Evolutionary conservation across 805 yeast genomes (phyloP).

Genomic region (Naumovozyma baii): DNA sequence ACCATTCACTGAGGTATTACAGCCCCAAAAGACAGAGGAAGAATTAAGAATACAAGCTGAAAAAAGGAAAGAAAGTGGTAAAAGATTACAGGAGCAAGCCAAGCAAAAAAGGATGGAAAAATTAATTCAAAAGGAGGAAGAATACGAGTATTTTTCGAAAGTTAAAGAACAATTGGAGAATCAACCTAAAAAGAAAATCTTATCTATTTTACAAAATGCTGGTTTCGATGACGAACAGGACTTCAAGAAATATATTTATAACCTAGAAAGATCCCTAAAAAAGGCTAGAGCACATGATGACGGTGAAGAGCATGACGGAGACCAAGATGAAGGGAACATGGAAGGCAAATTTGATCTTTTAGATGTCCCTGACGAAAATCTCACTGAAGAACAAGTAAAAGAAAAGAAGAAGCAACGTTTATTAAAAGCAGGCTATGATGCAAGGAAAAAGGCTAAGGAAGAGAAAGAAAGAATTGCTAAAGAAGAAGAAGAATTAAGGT

Average conservation of each 20-base stretch:
- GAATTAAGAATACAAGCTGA: slow-evolving; percentile 71
- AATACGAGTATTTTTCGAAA: slow-evolving; percentile 57
- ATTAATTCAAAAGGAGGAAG: slow-evolving; percentile 69
- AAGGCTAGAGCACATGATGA: slow-evolving; percentile 55
- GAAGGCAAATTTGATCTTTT: slow-evolving; percentile 57
- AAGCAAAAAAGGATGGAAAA: slow-evolving; percentile 75
- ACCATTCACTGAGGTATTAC: slow-evolving; percentile 58
- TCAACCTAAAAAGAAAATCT: slow-evolving; percentile 44
- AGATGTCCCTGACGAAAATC: slow-evolving; percentile 75
- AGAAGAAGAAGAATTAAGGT: slow-evolving; percentile 48
- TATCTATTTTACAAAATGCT: slow-evolving; percentile 51
- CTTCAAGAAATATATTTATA: slow-evolving; percentile 53
- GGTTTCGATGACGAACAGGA: slow-evolving; percentile 72
- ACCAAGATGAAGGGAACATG: slow-evolving; percentile 27
- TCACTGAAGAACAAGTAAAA: slow-evolving; percentile 67
- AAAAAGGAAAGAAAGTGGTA: slow-evolving; percentile 75
- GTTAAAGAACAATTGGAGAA: slow-evolving; percentile 43
- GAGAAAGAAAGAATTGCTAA: slow-evolving; percentile 63
- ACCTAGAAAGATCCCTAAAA: slow-evolving; percentile 59
- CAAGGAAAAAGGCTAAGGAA: slow-evolving; percentile 70
- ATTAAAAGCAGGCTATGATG: slow-evolving; percentile 79
- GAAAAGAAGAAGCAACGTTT: slow-evolving; percentile 81
- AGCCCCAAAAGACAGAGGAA: slow-evolving; percentile 70
- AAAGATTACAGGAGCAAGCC: slow-evolving; percentile 86
- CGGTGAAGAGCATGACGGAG: slow-evolving; percentile 34